Base-by-base conservation (phyloP, 2,329 filamentous ascomycete species). In the Lasiodiplodia sp. region DNA sequence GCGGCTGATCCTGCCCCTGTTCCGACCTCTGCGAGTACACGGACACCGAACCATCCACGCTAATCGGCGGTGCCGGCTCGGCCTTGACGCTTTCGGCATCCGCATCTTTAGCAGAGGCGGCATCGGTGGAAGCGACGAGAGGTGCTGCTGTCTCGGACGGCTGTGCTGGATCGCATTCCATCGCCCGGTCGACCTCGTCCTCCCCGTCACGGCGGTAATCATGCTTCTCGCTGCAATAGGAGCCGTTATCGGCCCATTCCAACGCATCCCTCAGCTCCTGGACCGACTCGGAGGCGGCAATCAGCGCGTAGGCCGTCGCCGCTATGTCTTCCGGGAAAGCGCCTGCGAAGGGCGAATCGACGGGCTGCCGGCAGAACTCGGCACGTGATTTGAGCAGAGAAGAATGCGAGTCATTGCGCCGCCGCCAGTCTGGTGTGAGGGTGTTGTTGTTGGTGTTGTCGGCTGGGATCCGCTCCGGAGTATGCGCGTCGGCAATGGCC, bases 231-330 rank as follows among this genome's bases (percentile, higher is more conserved):
- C 21, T 18, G 7, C 28, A 38, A 38, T 25, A 10, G 14, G 53
- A 57, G 53, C 34, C 53, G 31, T 34, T 31, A 18, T 31, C 28
- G 1, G 34, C 53, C 53, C 34, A 34, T 14, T 57, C 53, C 31
- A 57, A 31, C 57, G 37, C 57, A 14, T 37, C 38, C 38, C 40
- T 49, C 57, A 62, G 38, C 57, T 62, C 57, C 23, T 44, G 28
- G 38, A 62, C 38, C 31, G 57, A 49, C 23, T 62, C 57, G 57
- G 37, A 37, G 21, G 57, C 57, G 25, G 53, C 53, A 6, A 21
- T 31, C 7, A 57, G 53, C 16, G 53, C 53, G 16, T 57, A n/a
- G 18, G 53, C 53, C 18, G 53, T 57, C 18, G 31, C 34, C 11
- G 53, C 53, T 11, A 57, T 57, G 53, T 34, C 18, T 31, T 57